A percentile compares a stretch with the other conserved stretches of the same genome.
Conservation (phyloP, 441 rosid species). For the Erodium trifolium region DNA sequence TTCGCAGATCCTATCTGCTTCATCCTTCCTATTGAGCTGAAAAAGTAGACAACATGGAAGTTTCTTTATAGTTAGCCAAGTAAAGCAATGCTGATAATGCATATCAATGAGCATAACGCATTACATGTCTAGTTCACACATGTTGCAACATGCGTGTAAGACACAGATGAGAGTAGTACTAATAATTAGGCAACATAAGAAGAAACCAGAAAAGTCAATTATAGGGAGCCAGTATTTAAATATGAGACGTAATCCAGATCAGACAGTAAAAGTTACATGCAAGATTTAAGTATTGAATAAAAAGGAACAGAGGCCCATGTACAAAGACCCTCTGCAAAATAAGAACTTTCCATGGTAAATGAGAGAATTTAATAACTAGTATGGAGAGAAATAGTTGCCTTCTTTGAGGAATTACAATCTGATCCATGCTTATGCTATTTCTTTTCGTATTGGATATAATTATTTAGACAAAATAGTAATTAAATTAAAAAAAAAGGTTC, state of each 20-base stretch:
- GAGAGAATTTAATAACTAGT: neutral
- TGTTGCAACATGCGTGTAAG: neutral
- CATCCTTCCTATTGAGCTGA: slow-evolving; percentile 19
- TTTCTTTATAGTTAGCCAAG: neutral
- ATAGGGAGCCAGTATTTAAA: neutral
- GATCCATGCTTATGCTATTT: neutral
- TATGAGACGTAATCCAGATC: neutral
- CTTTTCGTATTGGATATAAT: neutral
- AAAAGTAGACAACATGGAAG: neutral
- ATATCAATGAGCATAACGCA: neutral
- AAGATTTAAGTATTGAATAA: too few relatives aligned
- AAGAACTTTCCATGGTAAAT: neutral
- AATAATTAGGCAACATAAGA: neutral
- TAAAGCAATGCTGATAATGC: neutral
- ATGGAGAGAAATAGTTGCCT: neutral
- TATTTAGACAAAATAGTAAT: neutral
- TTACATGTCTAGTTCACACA: neutral
- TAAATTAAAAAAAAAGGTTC: neutral
- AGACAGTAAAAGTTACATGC: neutral
- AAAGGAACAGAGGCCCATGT: too few relatives aligned
- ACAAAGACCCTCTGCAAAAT: too few relatives aligned
- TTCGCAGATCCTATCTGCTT: slow-evolving; percentile 16
- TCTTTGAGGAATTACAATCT: neutral
- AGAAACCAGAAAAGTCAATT: slow-evolving; percentile 3
- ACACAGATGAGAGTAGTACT: neutral